phyloP scores from a whole-genome alignment of 2,329 filamentous ascomycete genomes.

The Blastomyces emzantsi region DNA sequence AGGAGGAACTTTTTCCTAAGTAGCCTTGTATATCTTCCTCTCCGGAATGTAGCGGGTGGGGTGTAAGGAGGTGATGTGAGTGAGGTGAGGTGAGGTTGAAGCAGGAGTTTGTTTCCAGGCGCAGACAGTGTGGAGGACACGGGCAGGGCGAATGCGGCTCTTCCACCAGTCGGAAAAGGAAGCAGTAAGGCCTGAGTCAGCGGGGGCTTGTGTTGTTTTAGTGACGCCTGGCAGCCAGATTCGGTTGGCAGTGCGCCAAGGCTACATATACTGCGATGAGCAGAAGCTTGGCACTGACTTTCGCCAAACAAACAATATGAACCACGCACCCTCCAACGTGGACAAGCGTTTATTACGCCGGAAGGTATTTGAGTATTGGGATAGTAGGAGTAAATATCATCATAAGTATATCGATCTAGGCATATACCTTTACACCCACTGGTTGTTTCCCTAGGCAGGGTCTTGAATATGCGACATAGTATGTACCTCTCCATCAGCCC shows the following conservation, averaged over 20 bases:
- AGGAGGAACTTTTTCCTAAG: background rate
- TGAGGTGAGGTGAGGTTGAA: constrained; percentile 1
- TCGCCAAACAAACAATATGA: background rate
- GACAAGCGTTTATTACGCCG: no score
- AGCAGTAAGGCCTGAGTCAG: background rate
- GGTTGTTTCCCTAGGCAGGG: background rate
- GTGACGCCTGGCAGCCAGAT: background rate
- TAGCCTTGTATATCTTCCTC: background rate
- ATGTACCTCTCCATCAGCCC: background rate
- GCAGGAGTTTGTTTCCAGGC: constrained; percentile 1
- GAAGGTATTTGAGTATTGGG: background rate
- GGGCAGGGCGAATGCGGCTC: background rate
- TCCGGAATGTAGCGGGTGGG: background rate
- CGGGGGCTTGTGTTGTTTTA: background rate
- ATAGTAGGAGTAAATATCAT: background rate
- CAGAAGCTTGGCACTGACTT: background rate
- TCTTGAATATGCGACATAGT: background rate
- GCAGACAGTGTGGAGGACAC: constrained; percentile 1
- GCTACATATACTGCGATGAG: background rate
- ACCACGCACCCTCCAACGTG: no score
- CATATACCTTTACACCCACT: background rate
- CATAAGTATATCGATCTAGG: background rate
- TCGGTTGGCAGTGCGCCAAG: no score
- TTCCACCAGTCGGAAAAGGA: background rate
- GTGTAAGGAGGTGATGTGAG: background rate